These are phyloP conservation scores for Phytophthora sansomeana DNA, from an alignment of 352 stramenopile genomes.

Conservation along the genomic window DNA sequence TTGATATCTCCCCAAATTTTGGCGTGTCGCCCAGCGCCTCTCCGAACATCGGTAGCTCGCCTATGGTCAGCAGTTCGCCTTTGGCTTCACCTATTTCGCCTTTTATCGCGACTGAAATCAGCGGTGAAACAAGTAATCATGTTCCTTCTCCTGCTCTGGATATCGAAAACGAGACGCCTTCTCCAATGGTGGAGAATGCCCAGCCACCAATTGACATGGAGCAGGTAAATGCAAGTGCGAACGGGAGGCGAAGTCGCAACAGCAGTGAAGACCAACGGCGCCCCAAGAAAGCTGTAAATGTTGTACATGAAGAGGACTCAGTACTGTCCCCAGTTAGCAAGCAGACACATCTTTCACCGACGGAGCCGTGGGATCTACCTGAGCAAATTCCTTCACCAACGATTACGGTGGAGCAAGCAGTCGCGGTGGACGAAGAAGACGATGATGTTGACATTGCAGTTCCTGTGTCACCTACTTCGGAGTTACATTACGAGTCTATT, in stretches of 20 bases:
- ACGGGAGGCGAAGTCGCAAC: conserved; percentile 36
- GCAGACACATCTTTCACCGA: conserved; percentile 37
- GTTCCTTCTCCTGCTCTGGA: conserved; percentile 7
- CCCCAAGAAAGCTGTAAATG: conserved; percentile 12
- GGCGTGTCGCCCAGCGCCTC: conserved; percentile 23
- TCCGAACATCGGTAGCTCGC: conserved; percentile 33
- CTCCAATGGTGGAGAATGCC: conserved; percentile 13
- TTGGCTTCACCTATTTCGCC: conserved; percentile 34
- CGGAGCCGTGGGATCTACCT: conserved; percentile 43
- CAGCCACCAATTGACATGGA: conserved; percentile 14
- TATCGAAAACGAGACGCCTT: conserved; percentile 14
- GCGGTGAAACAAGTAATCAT: conserved; percentile 10
- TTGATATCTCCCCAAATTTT: conserved; percentile 29
- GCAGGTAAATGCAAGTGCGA: conserved; percentile 7
- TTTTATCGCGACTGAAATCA: conserved; percentile 19
- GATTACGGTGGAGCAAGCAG: conserved; percentile 18
- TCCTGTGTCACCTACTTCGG: conserved; percentile 14
- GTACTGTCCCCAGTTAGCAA: conserved; percentile 33
- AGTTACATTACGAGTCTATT: conserved; percentile 19
- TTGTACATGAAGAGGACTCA: conserved; percentile 28
- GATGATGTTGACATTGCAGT: conserved; percentile 28
- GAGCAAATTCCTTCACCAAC: conserved; percentile 36
- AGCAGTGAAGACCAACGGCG: conserved; percentile 34
- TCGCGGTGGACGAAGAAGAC: conserved; percentile 19
- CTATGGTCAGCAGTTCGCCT: conserved; percentile 42